Conservation (phyloP, 2,329 filamentous ascomycete species). For the Colletotrichum truncatum region DNA sequence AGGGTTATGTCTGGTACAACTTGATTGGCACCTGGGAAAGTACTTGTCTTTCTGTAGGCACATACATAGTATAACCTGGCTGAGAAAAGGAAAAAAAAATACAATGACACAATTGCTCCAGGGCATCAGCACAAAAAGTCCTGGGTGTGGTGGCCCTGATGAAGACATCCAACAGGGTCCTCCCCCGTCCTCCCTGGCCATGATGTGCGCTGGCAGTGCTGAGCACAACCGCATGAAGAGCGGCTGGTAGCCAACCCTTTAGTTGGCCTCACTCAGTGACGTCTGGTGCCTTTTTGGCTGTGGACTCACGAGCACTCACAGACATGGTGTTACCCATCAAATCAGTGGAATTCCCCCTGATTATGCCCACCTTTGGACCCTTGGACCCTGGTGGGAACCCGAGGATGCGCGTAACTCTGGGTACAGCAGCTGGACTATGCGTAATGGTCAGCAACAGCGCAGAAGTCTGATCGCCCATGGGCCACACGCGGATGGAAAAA, state of each 20-base stretch:
- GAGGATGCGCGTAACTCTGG: not conserved
- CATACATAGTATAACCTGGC: not conserved
- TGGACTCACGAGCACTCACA: not conserved
- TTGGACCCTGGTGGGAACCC: constrained; percentile 13
- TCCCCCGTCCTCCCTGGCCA: constrained; percentile 2
- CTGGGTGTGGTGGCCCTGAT: not conserved
- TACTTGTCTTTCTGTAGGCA: not conserved
- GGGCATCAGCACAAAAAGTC: not conserved
- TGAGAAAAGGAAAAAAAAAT: too few relatives aligned
- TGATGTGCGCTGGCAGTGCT: constrained; percentile 19
- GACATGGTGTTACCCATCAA: not conserved
- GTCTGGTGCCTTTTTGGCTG: not conserved
- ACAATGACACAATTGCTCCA: constrained; percentile 10
- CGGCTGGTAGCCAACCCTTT: not conserved
- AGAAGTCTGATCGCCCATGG: not conserved
- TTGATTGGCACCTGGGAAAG: not conserved
- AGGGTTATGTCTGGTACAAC: not conserved
- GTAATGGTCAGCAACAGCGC: not conserved
- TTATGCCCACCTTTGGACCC: not conserved
- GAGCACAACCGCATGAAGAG: not conserved
- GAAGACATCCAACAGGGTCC: not conserved
- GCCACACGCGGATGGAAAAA: not conserved
- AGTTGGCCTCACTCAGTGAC: not conserved
- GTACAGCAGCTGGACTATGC: not conserved
- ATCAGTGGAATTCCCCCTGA: too few relatives aligned